Conservation (phyloP, 805 yeast genomes). For the Zygotorulaspora danielsina region DNA sequence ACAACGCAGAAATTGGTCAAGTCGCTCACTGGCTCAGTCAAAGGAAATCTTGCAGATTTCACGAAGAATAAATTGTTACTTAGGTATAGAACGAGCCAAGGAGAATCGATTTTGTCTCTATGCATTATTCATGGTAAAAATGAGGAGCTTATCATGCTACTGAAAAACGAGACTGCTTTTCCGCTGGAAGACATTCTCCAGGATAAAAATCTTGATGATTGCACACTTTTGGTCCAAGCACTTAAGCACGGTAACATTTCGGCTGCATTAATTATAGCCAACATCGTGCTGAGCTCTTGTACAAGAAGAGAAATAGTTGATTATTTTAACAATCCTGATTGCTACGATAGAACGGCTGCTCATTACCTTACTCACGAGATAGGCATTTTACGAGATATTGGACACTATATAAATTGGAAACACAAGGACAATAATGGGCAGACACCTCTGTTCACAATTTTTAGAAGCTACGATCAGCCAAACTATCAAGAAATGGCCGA, state of each 20-base stretch:
- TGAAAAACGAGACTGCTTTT: constrained; percentile 47
- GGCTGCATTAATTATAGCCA: constrained; percentile 45
- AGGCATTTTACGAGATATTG: constrained; percentile 49
- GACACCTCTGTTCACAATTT: constrained; percentile 72
- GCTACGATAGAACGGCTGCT: constrained; percentile 56
- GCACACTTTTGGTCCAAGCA: constrained; percentile 58
- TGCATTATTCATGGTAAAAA: constrained; percentile 50
- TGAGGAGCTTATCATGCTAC: constrained; percentile 43
- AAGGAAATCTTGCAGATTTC: constrained; percentile 17
- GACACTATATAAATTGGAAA: constrained; percentile 65
- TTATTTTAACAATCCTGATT: constrained; percentile 52
- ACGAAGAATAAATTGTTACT: constrained; percentile 31
- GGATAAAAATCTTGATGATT: constrained; percentile 53
- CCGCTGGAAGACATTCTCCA: constrained; percentile 63
- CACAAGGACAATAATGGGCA: constrained; percentile 58
- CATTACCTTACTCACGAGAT: constrained; percentile 65
- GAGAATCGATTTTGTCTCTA: constrained; percentile 67
- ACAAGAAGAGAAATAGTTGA: constrained; percentile 43
- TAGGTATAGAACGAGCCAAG: constrained; percentile 44
- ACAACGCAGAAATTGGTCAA: constrained; percentile 1
- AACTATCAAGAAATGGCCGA: constrained; percentile 50
- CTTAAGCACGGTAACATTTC: constrained; percentile 49
- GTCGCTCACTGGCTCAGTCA: constrained; percentile 4
- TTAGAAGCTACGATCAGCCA: constrained; percentile 76
- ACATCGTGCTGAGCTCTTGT: constrained; percentile 41